Evolutionary conservation across 202 grass and related monocot genomes (phyloP).

Genomic region (Brachypodium distachyon): DNA sequence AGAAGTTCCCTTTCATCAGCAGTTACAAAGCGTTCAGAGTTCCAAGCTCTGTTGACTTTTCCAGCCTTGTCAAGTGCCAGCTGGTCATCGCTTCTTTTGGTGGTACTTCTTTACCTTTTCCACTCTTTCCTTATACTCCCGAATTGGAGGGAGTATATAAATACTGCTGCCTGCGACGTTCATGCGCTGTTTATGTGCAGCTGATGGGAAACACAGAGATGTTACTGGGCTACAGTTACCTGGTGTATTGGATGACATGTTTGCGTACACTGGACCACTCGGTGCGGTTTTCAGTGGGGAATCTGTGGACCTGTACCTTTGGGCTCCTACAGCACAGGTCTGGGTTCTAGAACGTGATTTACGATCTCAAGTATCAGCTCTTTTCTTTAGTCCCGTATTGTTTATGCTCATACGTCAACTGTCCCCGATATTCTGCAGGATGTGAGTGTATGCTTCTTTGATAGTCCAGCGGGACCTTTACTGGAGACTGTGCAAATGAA

Average conservation of each 20-base stretch:
- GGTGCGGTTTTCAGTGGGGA: constrained; percentile 55
- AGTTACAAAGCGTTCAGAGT: constrained; percentile 53
- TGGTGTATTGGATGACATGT: constrained; percentile 90
- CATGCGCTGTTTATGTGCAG: constrained; percentile 28
- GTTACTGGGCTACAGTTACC: constrained; percentile 66
- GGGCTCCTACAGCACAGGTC: constrained; percentile 97
- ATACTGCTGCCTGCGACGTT: background rate
- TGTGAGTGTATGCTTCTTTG: constrained; percentile 62
- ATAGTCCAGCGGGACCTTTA: constrained; percentile 38
- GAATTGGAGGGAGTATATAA: too few relatives aligned
- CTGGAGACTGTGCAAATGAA: constrained; percentile 45
- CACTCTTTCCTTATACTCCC: background rate
- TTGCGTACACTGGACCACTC: constrained; percentile 73
- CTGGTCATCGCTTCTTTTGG: constrained; percentile 50
- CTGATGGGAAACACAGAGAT: constrained; percentile 39
- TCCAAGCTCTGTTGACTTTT: constrained; percentile 38
- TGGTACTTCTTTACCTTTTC: constrained; percentile 24
- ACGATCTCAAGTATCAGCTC: background rate
- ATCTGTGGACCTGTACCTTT: constrained; percentile 55
- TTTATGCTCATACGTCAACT: background rate
- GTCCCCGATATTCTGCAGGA: constrained; percentile 33
- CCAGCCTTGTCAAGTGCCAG: constrained; percentile 68
- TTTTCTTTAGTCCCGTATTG: background rate
- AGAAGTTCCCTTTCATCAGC: constrained; percentile 85
- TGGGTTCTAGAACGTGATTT: background rate